Base-by-base conservation (phyloP, 371 early-diverging fungal genomes). In the Haplosporangium sp. region DNA sequence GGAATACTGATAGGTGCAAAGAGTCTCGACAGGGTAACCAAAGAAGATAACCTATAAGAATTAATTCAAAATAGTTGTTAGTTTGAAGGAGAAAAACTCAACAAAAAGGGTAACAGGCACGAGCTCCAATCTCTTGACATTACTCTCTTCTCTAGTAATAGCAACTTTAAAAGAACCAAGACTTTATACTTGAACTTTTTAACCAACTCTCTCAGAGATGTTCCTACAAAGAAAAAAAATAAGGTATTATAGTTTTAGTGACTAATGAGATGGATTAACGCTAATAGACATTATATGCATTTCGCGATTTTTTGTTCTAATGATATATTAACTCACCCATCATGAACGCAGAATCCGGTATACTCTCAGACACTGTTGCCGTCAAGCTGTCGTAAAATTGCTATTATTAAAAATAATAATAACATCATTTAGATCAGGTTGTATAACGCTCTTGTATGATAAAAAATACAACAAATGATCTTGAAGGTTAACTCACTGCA, bases 1-100 rank as follows among this genome's bases (percentile, higher is more conserved):
- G 17, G 93, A 89, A 74, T 94, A 94, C 76, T 95, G 94, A 77
- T 92, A 93, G 6, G 93, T 91, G 61, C 93, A 93, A 17, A 95
- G 78, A n/a, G 86, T 84, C 71, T 94, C 95, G 20, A 95, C 94
- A 27, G 91, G 91, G 50, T 92, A 92, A 6, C 94, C 94, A 83
- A 92, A 94, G 77, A 95, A 94, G 44, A 95, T 69, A 55, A 95
- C 87, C 94, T 93, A 78, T 1, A 27, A 27, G 27, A 1, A 27
- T 27, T 27, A 8, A 1, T 37, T 17, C 13, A 37, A 38, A 38
- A 4, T 1, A 10, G 34, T 34, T 17, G 27, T 44, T 11, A 40
- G 55, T 8, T 34, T 6, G 19, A 55, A 7, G 50, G 27, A 27
- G 27, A 27, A 27, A 27, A 27, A 27, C 27, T 27, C 27, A 27